phyloP scores from a whole-genome alignment of 805 yeast species.

The Candida ovalis region DNA sequence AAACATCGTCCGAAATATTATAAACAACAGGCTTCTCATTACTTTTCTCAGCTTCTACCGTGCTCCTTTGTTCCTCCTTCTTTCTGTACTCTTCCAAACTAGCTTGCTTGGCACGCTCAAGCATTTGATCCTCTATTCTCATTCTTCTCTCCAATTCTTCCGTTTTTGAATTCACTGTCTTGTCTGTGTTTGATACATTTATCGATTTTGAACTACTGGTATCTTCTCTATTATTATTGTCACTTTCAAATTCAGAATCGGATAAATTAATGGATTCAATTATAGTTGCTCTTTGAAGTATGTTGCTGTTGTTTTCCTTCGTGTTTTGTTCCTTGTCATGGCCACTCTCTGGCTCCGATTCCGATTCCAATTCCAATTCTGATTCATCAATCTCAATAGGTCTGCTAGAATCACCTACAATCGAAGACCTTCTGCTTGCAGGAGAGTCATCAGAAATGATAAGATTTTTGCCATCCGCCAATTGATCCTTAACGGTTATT shows the following conservation, averaged over 20 bases:
- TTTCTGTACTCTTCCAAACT: neutral
- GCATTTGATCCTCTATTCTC: neutral
- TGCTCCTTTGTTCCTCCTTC: too few relatives aligned
- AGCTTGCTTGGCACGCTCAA: neutral
- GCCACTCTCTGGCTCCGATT: neutral
- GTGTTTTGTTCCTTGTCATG: neutral
- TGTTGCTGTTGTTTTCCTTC: neutral
- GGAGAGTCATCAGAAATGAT: too few relatives aligned
- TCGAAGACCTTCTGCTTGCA: neutral
- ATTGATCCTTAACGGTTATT: too few relatives aligned
- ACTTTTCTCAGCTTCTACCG: neutral
- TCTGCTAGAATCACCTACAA: neutral
- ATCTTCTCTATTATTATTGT: neutral
- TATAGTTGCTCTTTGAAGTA: neutral
- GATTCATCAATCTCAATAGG: slow-evolving; percentile 1
- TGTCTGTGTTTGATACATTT: too few relatives aligned
- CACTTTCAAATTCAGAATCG: neutral
- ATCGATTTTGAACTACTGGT: too few relatives aligned
- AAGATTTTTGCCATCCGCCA: too few relatives aligned
- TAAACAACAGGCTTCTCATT: neutral
- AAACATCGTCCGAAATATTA: neutral
- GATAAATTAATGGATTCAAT: neutral
- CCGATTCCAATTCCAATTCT: neutral
- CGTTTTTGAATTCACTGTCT: neutral
- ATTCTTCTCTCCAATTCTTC: neutral